Conservation (phyloP, 768 basidiomycete genomes). For the Tulasnella sp. region DNA sequence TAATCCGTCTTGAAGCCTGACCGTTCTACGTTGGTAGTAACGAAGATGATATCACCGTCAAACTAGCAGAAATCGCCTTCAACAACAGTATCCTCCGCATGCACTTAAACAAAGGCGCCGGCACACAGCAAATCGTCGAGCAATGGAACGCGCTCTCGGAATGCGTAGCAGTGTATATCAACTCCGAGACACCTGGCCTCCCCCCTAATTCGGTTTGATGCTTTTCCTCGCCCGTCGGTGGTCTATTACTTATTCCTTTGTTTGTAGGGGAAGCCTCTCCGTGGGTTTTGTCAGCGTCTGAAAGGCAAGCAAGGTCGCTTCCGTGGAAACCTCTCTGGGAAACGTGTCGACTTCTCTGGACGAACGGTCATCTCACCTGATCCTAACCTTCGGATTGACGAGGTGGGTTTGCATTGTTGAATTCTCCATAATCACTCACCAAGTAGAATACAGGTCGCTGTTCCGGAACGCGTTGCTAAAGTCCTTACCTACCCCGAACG, state of each 20-base stretch:
- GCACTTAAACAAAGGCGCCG: slow-evolving; percentile 78
- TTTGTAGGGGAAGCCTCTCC: slow-evolving; percentile 76
- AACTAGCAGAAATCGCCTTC: slow-evolving; percentile 93
- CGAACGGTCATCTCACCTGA: slow-evolving; percentile 99
- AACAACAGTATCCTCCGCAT: slow-evolving; percentile 89
- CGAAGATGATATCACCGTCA: slow-evolving; percentile 96
- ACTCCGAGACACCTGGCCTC: slow-evolving; percentile 92
- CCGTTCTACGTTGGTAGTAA: slow-evolving; percentile 46
- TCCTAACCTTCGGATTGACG: slow-evolving; percentile 97
- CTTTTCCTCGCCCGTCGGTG: not conserved
- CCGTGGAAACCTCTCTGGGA: slow-evolving; percentile 94
- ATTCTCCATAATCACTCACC: not conserved
- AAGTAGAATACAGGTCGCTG: slow-evolving; percentile 50
- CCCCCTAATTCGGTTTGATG: slow-evolving; percentile 52
- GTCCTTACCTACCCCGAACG: slow-evolving; percentile 94
- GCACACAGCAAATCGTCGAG: slow-evolving; percentile 49
- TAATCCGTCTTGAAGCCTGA: not conserved
- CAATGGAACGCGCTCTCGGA: slow-evolving; percentile 98
- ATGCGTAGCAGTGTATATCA: slow-evolving; percentile 95
- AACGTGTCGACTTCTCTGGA: slow-evolving; percentile 97
- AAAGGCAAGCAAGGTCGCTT: slow-evolving; percentile 99
- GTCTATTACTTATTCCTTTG: not conserved
- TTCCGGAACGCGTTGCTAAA: slow-evolving; percentile 91
- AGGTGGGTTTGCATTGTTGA: slow-evolving; percentile 38
- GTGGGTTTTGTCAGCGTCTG: slow-evolving; percentile 93